Conservation (phyloP, 2,329 filamentous ascomycete species). For the Knufia petricola region DNA sequence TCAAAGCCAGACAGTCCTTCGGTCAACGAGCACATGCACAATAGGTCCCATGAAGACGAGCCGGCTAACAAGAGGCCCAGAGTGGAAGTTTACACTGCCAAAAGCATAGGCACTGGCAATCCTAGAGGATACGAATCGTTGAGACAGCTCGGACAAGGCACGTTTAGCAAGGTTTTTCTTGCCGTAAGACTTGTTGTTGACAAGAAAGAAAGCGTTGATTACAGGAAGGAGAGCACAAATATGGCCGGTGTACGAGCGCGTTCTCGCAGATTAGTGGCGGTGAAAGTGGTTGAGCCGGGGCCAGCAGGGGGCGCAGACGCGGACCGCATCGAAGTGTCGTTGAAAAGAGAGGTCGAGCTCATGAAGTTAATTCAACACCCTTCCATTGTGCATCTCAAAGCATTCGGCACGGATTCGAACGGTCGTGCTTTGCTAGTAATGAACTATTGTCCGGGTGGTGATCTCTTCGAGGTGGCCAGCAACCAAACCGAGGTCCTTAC, state of each 20-base stretch:
- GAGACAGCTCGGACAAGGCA: constrained; percentile 76
- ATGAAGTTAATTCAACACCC: constrained; percentile 82
- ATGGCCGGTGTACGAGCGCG: constrained; percentile 38
- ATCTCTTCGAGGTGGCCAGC: constrained; percentile 86
- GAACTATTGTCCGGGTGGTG: constrained; percentile 86
- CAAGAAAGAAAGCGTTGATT: constrained; percentile 36
- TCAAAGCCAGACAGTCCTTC: constrained; percentile 27
- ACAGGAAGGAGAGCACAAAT: constrained; percentile 26
- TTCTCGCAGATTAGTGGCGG: constrained; percentile 75
- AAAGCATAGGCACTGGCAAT: constrained; percentile 57
- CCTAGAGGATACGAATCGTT: constrained; percentile 69
- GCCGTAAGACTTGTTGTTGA: constrained; percentile 65
- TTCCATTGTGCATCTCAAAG: constrained; percentile 81
- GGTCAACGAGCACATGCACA: not conserved
- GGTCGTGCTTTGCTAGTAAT: constrained; percentile 75
- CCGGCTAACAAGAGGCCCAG: constrained; percentile 17
- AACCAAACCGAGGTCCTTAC: constrained; percentile 58
- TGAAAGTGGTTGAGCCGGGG: constrained; percentile 93
- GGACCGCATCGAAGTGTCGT: constrained; percentile 81
- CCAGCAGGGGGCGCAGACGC: constrained; percentile 88
- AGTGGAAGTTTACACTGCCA: constrained; percentile 60
- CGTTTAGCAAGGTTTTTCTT: constrained; percentile 88
- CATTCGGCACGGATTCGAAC: constrained; percentile 73
- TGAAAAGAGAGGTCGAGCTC: constrained; percentile 92
- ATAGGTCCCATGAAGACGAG: constrained; percentile 22